Evolutionary conservation across 2,329 filamentous ascomycete genomes (phyloP).

Genomic region (Nemania sp.): DNA sequence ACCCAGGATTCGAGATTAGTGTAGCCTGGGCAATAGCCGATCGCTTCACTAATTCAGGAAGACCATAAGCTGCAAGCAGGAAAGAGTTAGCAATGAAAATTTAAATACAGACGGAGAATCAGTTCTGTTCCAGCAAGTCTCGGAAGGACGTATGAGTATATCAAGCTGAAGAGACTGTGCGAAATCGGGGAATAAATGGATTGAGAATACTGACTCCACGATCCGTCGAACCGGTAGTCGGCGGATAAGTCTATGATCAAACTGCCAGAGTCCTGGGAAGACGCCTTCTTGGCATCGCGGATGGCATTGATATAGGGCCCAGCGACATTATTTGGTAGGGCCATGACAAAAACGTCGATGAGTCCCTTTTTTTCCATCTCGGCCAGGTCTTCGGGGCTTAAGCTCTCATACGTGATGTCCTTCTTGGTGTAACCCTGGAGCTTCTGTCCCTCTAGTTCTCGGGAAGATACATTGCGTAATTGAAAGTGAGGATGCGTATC

Average conservation of each 20-base stretch:
- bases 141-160: neutral
- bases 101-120: too few species aligned
- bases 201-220: conserved; percentile 54
- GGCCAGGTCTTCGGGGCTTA: conserved; percentile 82
- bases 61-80: conserved; percentile 70
- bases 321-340: conserved; percentile 92
- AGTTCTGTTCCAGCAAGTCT: neutral
- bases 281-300: conserved; percentile 39
- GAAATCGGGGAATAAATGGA: neutral
- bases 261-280: conserved; percentile 56
- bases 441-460: conserved; percentile 85
- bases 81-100: neutral
- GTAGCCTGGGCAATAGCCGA: conserved; percentile 75
- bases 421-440: conserved; percentile 89
- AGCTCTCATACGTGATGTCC: conserved; percentile 88
- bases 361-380: conserved; percentile 81
- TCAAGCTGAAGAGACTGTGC: neutral
- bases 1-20: conserved; percentile 90
- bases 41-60: conserved; percentile 82
- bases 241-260: conserved; percentile 94
- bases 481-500: conserved; percentile 90
- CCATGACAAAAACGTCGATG: conserved; percentile 97
- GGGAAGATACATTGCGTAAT: conserved; percentile 87
- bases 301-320: conserved; percentile 86
- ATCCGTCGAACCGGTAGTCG: conserved; percentile 86